Evolutionary conservation across 2,329 filamentous ascomycete genomes (phyloP), one percentile per base, ranked within the genome.

Genomic region (Botrytis medusae): DNA sequence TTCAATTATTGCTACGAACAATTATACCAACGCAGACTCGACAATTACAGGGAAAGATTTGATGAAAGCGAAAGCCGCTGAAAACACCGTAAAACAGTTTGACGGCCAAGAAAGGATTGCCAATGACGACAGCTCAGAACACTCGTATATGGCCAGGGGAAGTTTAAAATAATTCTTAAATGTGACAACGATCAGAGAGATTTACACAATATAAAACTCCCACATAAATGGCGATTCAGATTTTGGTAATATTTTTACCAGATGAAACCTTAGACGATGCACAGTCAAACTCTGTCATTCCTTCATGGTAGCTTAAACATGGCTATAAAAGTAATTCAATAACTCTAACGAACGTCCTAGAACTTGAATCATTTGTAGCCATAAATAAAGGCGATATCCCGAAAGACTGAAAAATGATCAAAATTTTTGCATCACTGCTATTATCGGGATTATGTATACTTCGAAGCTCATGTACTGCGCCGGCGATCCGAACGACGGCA

Each of bases 1-100:
- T 65, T 81, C 79, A 4, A 81, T 18, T 0, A 80, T 73, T 51
- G 77, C 77, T 80, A 81, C 81, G 60, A 79, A 78, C 9, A 82
- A 62, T 60, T 78, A 75, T 10, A 80, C 76, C 14, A 79, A 77
- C 10, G 77, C 73, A 63, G 79, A 80, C 4, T 78, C 78, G 1
- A 72, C 69, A 7, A 74, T 51, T 12, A 79, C 65, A 4, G 75
- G 78, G 74, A 81, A 82, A 0, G 75, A 74, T 4, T 62, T 44
- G 29, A 68, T 74, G n/a, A 74, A 57, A 10, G 67, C 44, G 67
- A 82, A 83, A 29, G 77, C 72, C 7, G 78, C 75, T 4, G 83
- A 64, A 64, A 10, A 81, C 61, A 61, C 78, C 79, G 74, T 79
- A 82, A n/a, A 81, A 64, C 1, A 82, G 69, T 25, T 81, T 78